Evolutionary conservation across 140 eudicot species (phyloP), one percentile per base, ranked within the genome.

Genomic region (Flaveria floridana): DNA sequence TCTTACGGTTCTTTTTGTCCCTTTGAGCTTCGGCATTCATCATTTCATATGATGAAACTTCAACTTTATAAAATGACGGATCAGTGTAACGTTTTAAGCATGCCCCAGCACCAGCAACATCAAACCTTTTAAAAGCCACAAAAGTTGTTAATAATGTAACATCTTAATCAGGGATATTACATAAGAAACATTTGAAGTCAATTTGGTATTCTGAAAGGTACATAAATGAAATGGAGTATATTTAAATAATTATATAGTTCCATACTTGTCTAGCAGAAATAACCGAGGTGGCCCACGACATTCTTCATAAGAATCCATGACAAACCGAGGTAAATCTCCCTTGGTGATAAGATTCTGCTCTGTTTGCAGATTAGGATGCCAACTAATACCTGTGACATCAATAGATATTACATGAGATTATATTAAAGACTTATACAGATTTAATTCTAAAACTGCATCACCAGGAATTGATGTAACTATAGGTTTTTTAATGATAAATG

Each of bases 51-150:
- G 87, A 61, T 48, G 92, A 58, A 30, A 84, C 66, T 78, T 94
- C 99, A 71, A 87, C 84, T 85, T 85, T 94, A 72, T 74, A 94
- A 76, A 88, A 94, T 44, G 99, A 90, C 21, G 99, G 99, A 74
- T 94, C 99, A 0, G 97, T 88, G 82, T 88, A 94, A 71, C 99
- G 97, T 73, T 90, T 94, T 71, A 94, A 84, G 81, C 97, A 94
- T 72, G 97, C 91, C 25, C 99, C 99, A 82, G 97, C 99, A 77
- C 99, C 99, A 46, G 91, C 99, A 82, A 94, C 85, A 84, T 90
- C 99, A 73, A 90, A 94, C 96, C 99, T 94, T 65, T 42, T 19
- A 58, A 19, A 64, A n/a, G 61, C 30, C 63, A 48, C 52, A 47
- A 4, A 53, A 42, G 52, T 10, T 20, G 2, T 42, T 39, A 2